A percentile compares a stretch with the other conserved stretches of the same genome.
Evolutionary conservation across 257 asterid genomes (phyloP).

Genomic region (Cordia subcordata): DNA sequence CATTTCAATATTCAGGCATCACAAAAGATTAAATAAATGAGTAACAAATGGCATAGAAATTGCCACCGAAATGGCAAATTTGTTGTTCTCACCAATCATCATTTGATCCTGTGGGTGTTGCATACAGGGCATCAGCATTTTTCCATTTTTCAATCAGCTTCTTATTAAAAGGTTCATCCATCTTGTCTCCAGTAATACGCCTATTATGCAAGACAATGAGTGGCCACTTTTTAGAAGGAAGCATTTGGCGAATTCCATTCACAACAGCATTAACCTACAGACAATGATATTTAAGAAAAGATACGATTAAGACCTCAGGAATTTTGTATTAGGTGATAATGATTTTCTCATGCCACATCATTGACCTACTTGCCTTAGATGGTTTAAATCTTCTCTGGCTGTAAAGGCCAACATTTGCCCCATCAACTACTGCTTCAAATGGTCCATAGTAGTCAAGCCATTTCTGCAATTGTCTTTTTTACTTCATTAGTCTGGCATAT

Average conservation of each 20-base stretch:
- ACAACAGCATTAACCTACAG: conserved; percentile 63
- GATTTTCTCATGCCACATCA: neutral
- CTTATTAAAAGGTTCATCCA: conserved; percentile 58
- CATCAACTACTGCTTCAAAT: conserved; percentile 87
- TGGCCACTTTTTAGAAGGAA: conserved; percentile 81
- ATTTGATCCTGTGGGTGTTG: conserved; percentile 93
- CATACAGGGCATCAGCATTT: conserved; percentile 70
- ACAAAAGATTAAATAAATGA: neutral
- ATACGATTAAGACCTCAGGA: conserved; percentile 10
- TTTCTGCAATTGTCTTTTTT: conserved; percentile 47
- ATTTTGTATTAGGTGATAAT: neutral
- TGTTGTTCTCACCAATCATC: conserved; percentile 71
- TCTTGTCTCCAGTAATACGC: conserved; percentile 63
- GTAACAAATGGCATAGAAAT: neutral
- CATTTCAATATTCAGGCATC: conserved; percentile 7
- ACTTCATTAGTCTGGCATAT: conserved; percentile 15
- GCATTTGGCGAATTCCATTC: conserved; percentile 77
- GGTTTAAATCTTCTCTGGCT: conserved; percentile 67
- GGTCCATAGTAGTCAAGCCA: conserved; percentile 92
- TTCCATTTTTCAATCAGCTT: conserved; percentile 64
- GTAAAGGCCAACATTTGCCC: conserved; percentile 76
- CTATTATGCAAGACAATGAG: conserved; percentile 74
- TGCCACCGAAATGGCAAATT: neutral
- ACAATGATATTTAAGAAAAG: conserved; percentile 7
- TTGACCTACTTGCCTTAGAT: conserved; percentile 49